Conservation (phyloP, 306 rosid species). For the Casuarina glauca region DNA sequence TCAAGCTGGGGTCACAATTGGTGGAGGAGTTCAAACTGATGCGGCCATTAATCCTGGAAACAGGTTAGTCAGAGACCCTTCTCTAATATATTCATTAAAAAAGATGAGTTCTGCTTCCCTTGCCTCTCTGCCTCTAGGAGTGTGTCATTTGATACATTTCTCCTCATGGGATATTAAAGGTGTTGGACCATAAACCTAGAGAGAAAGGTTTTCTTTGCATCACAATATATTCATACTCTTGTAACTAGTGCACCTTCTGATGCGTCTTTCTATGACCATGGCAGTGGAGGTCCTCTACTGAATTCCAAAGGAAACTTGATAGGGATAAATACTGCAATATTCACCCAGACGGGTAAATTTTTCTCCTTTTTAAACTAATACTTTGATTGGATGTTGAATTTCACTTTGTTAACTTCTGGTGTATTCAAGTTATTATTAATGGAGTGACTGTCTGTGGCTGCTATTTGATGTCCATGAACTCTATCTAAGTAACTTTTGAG, state of each 20-base stretch:
- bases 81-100: background rate
- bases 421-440: slow-evolving; percentile 6
- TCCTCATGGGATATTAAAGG: background rate
- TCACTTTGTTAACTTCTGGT: slow-evolving; percentile 10
- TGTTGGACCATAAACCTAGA: background rate
- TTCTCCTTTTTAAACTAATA: background rate
- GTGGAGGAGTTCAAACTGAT: slow-evolving; percentile 96
- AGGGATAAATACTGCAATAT: slow-evolving; percentile 93
- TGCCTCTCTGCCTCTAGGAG: background rate
- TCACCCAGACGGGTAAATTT: slow-evolving; percentile 77
- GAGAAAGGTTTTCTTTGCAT: slow-evolving; percentile 1
- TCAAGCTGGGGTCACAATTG: slow-evolving; percentile 91
- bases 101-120: background rate
- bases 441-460: slow-evolving; percentile 18
- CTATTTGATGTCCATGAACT: slow-evolving; percentile 14
- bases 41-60: slow-evolving; percentile 98
- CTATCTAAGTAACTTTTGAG: background rate
- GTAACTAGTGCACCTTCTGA: slow-evolving; percentile 3
- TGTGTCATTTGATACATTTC: background rate
- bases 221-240: background rate
- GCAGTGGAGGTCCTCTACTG: slow-evolving; percentile 92
- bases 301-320: slow-evolving; percentile 87
- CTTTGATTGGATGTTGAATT: background rate
- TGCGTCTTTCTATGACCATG: slow-evolving; percentile 36
- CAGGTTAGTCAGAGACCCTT: slow-evolving; percentile 49